Evolutionary conservation across 2,329 filamentous ascomycete genomes (phyloP), one percentile per base, ranked within the genome.

Genomic region (Hirsutella thompsonii): DNA sequence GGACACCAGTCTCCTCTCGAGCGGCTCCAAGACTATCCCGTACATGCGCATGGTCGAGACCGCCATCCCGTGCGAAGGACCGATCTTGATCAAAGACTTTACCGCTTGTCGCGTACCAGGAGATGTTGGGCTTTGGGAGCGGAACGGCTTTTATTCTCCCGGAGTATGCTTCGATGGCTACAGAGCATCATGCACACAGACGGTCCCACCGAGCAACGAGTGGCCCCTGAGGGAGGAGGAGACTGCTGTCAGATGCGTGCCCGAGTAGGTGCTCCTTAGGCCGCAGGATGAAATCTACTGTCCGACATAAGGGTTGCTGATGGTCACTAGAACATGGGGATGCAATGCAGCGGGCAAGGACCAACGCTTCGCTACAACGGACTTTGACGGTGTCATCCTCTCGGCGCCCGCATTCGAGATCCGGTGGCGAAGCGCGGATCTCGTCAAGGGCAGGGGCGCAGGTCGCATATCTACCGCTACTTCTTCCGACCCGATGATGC

Each of bases 321-420:
- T 26, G 23, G 37, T 20, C 10, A 5, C 10, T 38, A 51, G 49
- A 16, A 48, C 43, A 37, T 49, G 50, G 42, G 38, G 46, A 4
- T 54, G 49, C 46, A 52, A 55, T 38, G 44, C 44, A 18, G 29
- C 42, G 14, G 45, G 37, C 2, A 37, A 43, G 11, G 47, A 55
- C 33, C 49, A 48, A 16, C 46, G 46, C 19, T 57, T 46, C 35
- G 51, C 51, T 3, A 48, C 41, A 4, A 44, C 46, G 6, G 40
- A 47, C 11, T 49, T 48, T 36, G 46, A 44, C 23, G 48, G 44
- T 2, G 49, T 46, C 11, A 42, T 45, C n/a, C 40, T 53, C 2
- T 55, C 52, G 8, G 55, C 49, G 8, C 55, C 54, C 8, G 54
- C 55, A 26, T 56, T 56, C 34, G 55, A 56, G 39, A 53, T 55